A percentile compares a stretch with the other conserved stretches of the same genome.
These are phyloP conservation scores for Yarrowia sp. DNA, from an alignment of 805 yeast species.

Conservation along the genomic window DNA sequence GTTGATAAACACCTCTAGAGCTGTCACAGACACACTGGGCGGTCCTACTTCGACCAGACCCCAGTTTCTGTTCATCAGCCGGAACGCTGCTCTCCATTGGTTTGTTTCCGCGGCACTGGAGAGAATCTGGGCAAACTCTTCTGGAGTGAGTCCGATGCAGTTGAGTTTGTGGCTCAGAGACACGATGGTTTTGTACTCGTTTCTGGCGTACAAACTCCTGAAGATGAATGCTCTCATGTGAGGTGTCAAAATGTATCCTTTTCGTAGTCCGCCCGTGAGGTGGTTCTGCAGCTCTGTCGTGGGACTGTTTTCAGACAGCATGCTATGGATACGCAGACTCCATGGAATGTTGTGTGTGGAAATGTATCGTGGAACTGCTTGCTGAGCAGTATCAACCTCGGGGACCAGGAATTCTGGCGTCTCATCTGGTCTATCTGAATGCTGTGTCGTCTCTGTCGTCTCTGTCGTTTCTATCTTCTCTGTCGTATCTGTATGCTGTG, in stretches of 20 bases:
- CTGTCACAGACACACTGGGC: neutral
- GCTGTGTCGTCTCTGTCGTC: neutral
- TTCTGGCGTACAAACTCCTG: neutral
- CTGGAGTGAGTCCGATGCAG: neutral
- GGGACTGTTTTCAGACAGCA: neutral
- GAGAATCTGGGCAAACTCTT: neutral
- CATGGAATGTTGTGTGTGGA: neutral
- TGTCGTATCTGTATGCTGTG: too few species aligned
- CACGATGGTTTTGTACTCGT: neutral
- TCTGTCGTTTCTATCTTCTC: neutral
- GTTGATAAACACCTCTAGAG: neutral
- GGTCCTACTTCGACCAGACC: conserved; percentile 6
- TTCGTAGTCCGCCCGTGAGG: neutral
- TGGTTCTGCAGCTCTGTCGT: neutral
- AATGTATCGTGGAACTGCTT: neutral
- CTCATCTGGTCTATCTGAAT: too few species aligned
- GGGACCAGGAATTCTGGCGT: too few species aligned
- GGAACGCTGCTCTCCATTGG: conserved; percentile 2
- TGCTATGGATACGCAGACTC: too few species aligned
- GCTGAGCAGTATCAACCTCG: neutral
- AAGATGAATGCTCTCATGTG: neutral
- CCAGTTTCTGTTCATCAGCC: neutral
- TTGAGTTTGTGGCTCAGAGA: neutral
- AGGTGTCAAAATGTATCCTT: neutral
- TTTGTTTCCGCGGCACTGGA: neutral